Conservation (phyloP, 1,284 basidiomycete genomes). For the Sanguinoderma infundibulare region DNA sequence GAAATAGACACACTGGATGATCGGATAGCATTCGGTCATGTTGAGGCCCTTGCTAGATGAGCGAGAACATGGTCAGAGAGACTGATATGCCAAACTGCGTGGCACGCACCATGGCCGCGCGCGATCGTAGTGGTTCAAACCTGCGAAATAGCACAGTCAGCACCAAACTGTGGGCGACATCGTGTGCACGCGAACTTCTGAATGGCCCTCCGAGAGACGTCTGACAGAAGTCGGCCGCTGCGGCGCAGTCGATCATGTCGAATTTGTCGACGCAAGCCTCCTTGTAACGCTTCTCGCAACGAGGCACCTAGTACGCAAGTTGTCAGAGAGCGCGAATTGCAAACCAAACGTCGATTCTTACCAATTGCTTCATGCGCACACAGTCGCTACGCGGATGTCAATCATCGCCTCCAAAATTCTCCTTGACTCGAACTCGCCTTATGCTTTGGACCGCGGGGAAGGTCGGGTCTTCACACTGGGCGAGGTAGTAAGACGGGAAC, state of each 20-base stretch:
- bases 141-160: not conserved
- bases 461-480: slow-evolving; percentile 35
- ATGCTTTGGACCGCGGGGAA: slow-evolving; percentile 34
- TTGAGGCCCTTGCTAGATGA: slow-evolving; percentile 18
- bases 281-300: slow-evolving; percentile 35
- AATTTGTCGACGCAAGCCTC: slow-evolving; percentile 36
- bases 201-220: slow-evolving; percentile 24
- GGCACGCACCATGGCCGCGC: slow-evolving; percentile 31
- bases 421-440: slow-evolving; percentile 14
- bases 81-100: not conserved
- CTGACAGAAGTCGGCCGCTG: slow-evolving; percentile 44
- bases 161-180: too few relatives aligned
- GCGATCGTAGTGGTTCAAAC: slow-evolving; percentile 20
- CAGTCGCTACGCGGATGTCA: slow-evolving; percentile 27
- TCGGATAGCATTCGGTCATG: slow-evolving; percentile 35
- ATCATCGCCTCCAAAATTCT: not conserved
- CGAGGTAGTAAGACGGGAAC: slow-evolving; percentile 38
- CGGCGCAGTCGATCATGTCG: slow-evolving; percentile 45
- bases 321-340: too few relatives aligned
- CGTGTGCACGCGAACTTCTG: slow-evolving; percentile 2
- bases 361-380: slow-evolving; percentile 40
- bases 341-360: too few relatives aligned
- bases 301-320: slow-evolving; percentile 35
- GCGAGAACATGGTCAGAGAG: not conserved
- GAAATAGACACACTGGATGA: slow-evolving; percentile 27